Base-by-base conservation (phyloP, 2,329 filamentous ascomycete species). In the Fusarium palustre region DNA sequence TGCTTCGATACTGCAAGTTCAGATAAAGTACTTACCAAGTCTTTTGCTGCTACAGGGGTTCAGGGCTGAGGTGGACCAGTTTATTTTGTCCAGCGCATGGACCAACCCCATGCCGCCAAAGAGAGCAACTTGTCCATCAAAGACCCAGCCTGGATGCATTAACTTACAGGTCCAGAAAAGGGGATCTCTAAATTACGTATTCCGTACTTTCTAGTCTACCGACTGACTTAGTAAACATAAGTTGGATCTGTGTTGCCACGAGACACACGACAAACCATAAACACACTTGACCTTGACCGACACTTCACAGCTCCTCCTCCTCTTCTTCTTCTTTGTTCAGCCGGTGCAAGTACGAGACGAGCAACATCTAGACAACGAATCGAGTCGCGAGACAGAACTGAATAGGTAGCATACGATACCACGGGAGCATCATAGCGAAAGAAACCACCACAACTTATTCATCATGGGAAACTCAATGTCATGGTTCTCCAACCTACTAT, bases 401-500 rank as follows among this genome's bases (percentile, higher is more conserved):
- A 39, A 41, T 34, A 46, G 28, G 34, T 34, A 46, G 28, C 59
- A 52, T 45, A 50, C 42, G 43, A 59, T 31, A 67, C 43, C 59
- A 54, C 55, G 22, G 48, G 48, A 65, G 57, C 52, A 61, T 53
- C 55, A 36, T 48, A 60, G 57, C 48, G 25, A 47, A 41, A 45
- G 45, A 59, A 60, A 53, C 59, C 49, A 57, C 58, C 42, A 60
- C 57, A 64, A 49, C 50, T 50, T 50, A 64, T 60, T 64, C 81
- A 87, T 80, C 60, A 91, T 91, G 88, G 88, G 88, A 76, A 84
- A 86, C 71, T 85, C 85, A 75, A 83, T 90, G 79, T 91, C 88
- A 79, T 90, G 88, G 88, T 84, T 93, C 75, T 92, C 91, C 55
- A 82, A 83, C 80, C 83, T 97, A 66, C 76, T 97, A 67, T 98